Conservation (phyloP, 495 filamentous ascomycete genomes). For the Penicillium bialowiezense region DNA sequence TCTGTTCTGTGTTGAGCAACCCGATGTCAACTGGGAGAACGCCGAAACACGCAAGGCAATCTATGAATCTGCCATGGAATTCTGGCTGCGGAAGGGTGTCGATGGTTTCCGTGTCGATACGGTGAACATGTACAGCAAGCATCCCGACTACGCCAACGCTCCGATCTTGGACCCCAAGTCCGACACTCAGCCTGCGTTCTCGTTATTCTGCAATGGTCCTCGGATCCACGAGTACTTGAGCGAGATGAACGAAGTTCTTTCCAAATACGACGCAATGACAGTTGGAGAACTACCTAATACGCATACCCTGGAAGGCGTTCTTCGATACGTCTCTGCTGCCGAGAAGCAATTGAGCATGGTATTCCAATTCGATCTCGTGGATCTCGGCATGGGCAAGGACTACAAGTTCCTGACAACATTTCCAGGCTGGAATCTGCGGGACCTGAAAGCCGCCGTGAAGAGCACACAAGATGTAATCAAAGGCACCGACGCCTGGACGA, state of each 20-base stretch:
- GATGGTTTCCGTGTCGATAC: conserved; percentile 57
- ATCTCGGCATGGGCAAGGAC: conserved; percentile 42
- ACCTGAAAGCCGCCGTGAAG: conserved; percentile 36
- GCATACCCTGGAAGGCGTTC: conserved; percentile 39
- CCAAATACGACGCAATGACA: conserved; percentile 46
- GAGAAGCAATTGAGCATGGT: conserved; percentile 52
- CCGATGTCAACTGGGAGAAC: conserved; percentile 58
- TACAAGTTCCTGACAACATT: conserved; percentile 35
- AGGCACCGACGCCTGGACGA: conserved; percentile 52
- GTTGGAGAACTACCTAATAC: conserved; percentile 52
- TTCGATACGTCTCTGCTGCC: conserved; percentile 44
- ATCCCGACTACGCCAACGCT: conserved; percentile 41
- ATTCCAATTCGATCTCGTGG: conserved; percentile 52
- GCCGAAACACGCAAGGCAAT: conserved; percentile 44
- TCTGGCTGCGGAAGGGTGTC: conserved; percentile 53
- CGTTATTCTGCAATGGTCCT: conserved; percentile 55
- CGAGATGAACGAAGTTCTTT: conserved; percentile 45
- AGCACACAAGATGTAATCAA: conserved; percentile 45
- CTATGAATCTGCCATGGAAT: conserved; percentile 46
- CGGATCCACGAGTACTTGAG: conserved; percentile 53
- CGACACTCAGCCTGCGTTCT: conserved; percentile 42
- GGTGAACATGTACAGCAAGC: conserved; percentile 54
- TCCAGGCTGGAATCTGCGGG: conserved; percentile 37
- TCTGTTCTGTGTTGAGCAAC: conserved; percentile 50
- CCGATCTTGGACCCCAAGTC: conserved; percentile 31